Base-by-base conservation (phyloP, 148 eudicot genomes). In the Spergularia marina region DNA sequence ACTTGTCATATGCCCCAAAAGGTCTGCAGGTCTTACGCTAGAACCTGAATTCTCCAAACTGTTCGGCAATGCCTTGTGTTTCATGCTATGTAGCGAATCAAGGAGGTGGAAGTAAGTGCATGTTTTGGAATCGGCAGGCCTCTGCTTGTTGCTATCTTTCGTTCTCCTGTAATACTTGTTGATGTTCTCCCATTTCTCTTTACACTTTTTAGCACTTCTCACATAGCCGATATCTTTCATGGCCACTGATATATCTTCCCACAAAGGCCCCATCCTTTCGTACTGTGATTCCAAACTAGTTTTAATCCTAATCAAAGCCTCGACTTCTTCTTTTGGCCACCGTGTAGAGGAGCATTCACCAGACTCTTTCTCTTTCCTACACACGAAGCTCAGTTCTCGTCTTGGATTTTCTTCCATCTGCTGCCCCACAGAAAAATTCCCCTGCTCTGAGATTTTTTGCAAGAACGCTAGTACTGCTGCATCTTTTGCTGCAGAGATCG, bases 181-280 rank as follows among this genome's bases (percentile, higher is more conserved):
- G 23, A 92, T 92, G 69, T 92, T 92, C 77, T 90, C 97, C 97
- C 97, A 91, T 71, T 91, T 91, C 86, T 92, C 97, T 71, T 92
- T 92, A 61, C 95, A 92, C 75, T 91, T 90, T 82, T 90, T 92
- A 17, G 91, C 87, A 65, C 65, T 92, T 39, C 97, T 78, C 40
- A 86, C 82, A 53, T 89, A 92, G 6, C 97, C 97, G 17, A 89
- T 73, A 80, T 69, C 86, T 81, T 80, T 86, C 96, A 92, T 90
- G 3, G 81, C 79, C 7, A 79, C 79, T 1, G 97, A 90, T 62
- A 92, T 81, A 23, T 90, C 96, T 56, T 92, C 97, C 97, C 97
- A 92, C 30, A 87, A 72, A 14, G 90, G 87, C 21, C 91, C 96
- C 80, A 65, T 55, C 39, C 86, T 91, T 68, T 85, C 85, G 69